phyloP scores from a whole-genome alignment of 2,329 filamentous ascomycete genomes.

The Pestalotiopsis sp. region DNA sequence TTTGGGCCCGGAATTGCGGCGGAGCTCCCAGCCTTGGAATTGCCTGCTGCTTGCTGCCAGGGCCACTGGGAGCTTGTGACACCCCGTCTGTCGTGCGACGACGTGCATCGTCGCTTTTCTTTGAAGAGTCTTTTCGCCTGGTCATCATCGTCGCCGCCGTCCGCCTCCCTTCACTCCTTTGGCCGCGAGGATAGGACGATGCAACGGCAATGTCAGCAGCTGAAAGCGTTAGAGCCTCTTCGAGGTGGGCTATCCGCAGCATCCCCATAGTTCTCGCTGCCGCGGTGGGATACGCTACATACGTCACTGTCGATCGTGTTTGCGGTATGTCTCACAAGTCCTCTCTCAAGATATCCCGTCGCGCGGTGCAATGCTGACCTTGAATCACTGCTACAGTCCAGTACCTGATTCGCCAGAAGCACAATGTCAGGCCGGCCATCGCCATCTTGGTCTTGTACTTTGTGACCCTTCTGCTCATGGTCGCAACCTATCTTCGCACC shows the following conservation, averaged over 20 bases:
- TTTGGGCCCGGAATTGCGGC: conserved; percentile 3
- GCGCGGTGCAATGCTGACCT: not conserved
- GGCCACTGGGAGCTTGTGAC: conserved; percentile 2
- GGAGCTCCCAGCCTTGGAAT: not conserved
- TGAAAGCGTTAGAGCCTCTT: conserved; percentile 45
- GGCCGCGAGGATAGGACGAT: conserved; percentile 20
- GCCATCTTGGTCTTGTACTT: conserved; percentile 75
- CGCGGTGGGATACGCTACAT: conserved; percentile 71
- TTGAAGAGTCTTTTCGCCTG: not conserved
- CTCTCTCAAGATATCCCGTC: not conserved
- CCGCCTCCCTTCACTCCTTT: not conserved
- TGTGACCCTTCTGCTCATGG: conserved; percentile 68
- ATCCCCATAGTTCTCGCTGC: conserved; percentile 72
- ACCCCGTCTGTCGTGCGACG: conserved; percentile 4
- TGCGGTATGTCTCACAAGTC: conserved; percentile 58
- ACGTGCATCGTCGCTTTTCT: conserved; percentile 1
- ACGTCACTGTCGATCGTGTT: conserved; percentile 67
- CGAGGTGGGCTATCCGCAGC: conserved; percentile 63
- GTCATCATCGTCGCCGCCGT: not conserved
- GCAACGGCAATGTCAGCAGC: conserved; percentile 30
- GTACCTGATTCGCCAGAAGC: conserved; percentile 62
- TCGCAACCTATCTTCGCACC: conserved; percentile 72
- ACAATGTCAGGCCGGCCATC: conserved; percentile 60
- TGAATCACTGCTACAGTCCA: conserved; percentile 55
- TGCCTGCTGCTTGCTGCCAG: not conserved